Evolutionary conservation across 371 early-diverging fungal genomes (phyloP).

Genomic region (Chytridium lagenaria): DNA sequence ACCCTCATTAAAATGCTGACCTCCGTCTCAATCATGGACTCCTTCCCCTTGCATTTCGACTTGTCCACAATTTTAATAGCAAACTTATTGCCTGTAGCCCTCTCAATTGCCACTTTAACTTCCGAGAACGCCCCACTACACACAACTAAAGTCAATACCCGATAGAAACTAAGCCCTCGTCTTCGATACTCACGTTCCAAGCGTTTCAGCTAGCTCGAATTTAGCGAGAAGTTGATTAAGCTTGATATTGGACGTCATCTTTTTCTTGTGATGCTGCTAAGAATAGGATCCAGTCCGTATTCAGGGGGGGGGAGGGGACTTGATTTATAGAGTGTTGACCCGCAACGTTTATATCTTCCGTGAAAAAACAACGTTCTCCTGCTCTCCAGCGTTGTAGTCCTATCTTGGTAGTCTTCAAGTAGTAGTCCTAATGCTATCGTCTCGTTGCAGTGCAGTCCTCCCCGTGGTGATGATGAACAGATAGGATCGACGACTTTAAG

Average conservation of each 20-base stretch:
- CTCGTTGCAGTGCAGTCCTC: no score
- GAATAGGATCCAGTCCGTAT: conserved; percentile 2
- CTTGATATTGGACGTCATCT: not conserved
- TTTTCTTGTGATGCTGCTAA: not conserved
- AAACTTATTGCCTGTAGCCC: conserved; percentile 60
- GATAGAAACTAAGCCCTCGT: no score
- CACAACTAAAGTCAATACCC: no score
- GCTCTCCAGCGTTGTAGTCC: no score
- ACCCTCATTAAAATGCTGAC: conserved; percentile 79
- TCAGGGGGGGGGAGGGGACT: no score
- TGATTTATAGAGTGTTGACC: no score
- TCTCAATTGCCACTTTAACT: conserved; percentile 70
- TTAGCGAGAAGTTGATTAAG: conserved; percentile 37
- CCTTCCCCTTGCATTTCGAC: conserved; percentile 69
- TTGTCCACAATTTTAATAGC: conserved; percentile 86
- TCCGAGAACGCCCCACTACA: conserved; percentile 80
- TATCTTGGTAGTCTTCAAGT: no score
- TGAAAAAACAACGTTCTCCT: no score
- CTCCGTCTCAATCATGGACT: conserved; percentile 82
- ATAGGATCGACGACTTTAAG: no score
- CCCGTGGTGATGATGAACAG: no score
- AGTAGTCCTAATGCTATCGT: no score
- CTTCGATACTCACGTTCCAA: conserved; percentile 62
- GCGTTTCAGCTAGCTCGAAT: conserved; percentile 54
- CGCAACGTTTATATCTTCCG: no score